Conservation (phyloP, 139 green algal genomes). For the Chlorella sp. region DNA sequence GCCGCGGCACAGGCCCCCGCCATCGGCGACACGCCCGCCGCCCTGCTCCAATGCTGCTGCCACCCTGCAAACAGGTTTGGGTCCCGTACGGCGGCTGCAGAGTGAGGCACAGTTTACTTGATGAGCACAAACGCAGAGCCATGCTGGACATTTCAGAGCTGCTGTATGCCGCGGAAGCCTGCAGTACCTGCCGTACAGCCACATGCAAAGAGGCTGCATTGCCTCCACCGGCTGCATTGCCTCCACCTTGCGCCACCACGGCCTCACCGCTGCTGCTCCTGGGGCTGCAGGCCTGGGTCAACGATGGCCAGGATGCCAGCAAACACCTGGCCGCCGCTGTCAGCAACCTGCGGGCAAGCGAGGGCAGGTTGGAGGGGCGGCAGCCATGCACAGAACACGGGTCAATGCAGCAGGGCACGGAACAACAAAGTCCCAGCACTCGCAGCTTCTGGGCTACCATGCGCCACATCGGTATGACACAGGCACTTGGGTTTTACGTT, state of each 20-base stretch:
- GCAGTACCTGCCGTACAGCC: no score
- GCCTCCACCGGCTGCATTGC: no score
- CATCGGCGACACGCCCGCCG: constrained; percentile 18
- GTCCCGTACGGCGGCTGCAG: not conserved
- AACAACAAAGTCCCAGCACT: no score
- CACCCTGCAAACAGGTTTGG: constrained; percentile 12
- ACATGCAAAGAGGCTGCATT: no score
- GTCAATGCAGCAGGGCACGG: no score
- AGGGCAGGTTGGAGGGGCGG: no score
- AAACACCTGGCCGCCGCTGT: constrained; percentile 34
- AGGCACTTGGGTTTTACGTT: not conserved
- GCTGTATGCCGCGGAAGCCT: not conserved
- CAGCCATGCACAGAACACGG: no score
- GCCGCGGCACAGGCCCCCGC: constrained; percentile 10
- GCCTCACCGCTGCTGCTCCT: constrained; percentile 34
- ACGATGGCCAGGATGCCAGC: constrained; percentile 29
- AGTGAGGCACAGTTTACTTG: not conserved
- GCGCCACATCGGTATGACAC: not conserved
- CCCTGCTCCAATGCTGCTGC: constrained; percentile 25
- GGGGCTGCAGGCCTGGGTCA: constrained; percentile 33
- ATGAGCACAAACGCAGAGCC: no score
- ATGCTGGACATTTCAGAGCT: no score
- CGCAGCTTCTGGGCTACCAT: not conserved
- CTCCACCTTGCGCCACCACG: not conserved
- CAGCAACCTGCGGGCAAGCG: constrained; percentile 2